Evolutionary conservation across 164 flowering plant species (phyloP).

Genomic region (Nymphaea colorata): DNA sequence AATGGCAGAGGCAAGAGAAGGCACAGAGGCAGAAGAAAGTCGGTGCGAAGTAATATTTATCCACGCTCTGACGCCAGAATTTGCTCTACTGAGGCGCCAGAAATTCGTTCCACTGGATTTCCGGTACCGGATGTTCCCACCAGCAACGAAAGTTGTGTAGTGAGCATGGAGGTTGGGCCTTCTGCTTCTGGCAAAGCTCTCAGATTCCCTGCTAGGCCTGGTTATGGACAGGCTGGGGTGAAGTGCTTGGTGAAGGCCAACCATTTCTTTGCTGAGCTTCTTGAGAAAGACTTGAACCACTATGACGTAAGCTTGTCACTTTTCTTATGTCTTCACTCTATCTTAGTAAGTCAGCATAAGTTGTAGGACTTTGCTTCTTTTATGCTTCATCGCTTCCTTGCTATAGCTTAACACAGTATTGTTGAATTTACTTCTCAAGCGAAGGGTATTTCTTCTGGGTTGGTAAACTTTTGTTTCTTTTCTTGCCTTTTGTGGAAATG

Average conservation of each 20-base stretch:
- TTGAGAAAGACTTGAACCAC: slow-evolving; percentile 26
- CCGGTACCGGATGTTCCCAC: background rate
- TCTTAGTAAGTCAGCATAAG: background rate
- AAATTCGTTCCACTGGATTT: background rate
- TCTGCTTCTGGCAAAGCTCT: slow-evolving; percentile 19
- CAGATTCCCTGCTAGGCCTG: slow-evolving; percentile 20
- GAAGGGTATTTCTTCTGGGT: background rate
- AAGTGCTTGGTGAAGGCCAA: slow-evolving; percentile 34
- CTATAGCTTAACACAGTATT: background rate
- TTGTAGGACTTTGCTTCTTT: background rate
- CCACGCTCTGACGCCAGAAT: slow-evolving; percentile 4
- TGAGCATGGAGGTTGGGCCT: slow-evolving; percentile 2
- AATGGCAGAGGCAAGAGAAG: slow-evolving; percentile 19
- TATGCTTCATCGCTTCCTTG: background rate
- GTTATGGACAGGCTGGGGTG: slow-evolving; percentile 28
- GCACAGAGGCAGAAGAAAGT: slow-evolving; percentile 21
- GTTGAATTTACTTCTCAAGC: background rate
- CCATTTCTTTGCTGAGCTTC: slow-evolving; percentile 28
- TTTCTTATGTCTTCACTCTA: background rate
- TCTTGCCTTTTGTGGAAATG: background rate
- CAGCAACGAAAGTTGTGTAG: background rate
- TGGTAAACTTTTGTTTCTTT: background rate
- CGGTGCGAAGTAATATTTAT: slow-evolving; percentile 10
- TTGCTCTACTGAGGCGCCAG: slow-evolving; percentile 5
- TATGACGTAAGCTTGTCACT: slow-evolving; percentile 22